phyloP scores from a whole-genome alignment of 139 green algal species.

The Pleodorina starrii region DNA sequence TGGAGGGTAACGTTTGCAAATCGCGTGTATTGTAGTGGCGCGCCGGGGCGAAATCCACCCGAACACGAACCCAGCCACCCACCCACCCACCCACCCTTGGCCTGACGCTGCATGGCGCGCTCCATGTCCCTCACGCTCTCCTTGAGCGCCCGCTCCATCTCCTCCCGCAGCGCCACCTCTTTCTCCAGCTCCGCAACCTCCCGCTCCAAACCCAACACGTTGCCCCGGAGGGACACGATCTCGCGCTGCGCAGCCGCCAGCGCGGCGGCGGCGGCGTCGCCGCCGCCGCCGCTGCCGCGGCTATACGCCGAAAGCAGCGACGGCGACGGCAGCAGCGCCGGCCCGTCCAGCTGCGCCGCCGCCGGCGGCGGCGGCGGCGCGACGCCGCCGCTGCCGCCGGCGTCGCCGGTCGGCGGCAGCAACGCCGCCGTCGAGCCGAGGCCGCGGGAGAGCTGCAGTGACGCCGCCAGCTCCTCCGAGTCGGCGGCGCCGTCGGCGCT shows the following conservation, averaged over 20 bases:
- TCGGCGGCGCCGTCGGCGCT: not conserved
- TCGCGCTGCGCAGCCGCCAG: slow-evolving; percentile 37
- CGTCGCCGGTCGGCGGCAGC: not conserved
- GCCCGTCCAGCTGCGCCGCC: not conserved
- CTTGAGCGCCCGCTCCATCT: slow-evolving; percentile 75
- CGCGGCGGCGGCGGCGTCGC: not conserved
- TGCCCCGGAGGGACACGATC: slow-evolving; percentile 11
- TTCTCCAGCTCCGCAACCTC: slow-evolving; percentile 65
- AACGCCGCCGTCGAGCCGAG: not conserved
- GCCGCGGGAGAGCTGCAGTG: not conserved
- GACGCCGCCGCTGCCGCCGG: not conserved
- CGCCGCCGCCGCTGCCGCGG: not conserved
- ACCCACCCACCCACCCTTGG: no score
- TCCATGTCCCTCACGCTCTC: slow-evolving; percentile 69
- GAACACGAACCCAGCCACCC: no score
- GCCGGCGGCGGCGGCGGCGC: not conserved
- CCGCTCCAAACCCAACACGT: slow-evolving; percentile 25
- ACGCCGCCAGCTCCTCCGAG: not conserved
- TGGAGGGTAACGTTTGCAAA: no score
- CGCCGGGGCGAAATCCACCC: no score
- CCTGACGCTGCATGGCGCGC: slow-evolving; percentile 45
- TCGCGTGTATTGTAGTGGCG: no score
- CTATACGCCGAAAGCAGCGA: not conserved
- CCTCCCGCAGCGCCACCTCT: slow-evolving; percentile 60
- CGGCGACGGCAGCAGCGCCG: not conserved